Evolutionary conservation across 352 stramenopile species (phyloP).

Genomic region (Pythium sp.): DNA sequence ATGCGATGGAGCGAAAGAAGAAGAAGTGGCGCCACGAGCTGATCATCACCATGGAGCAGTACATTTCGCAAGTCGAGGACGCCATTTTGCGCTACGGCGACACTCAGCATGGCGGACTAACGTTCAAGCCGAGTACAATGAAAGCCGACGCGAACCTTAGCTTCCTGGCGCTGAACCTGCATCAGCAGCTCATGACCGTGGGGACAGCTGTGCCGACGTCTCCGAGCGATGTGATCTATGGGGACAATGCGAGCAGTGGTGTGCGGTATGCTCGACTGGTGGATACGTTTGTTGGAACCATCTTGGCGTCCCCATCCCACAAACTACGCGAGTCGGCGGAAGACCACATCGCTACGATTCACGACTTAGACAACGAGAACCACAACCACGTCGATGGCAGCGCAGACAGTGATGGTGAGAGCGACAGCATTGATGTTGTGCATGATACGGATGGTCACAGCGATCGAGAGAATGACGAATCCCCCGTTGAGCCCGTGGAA

Average conservation of each 20-base stretch:
- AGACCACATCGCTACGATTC: slow-evolving; percentile 15
- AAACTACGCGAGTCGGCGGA: slow-evolving; percentile 2
- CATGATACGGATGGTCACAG: slow-evolving; percentile 18
- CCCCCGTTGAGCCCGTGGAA: slow-evolving; percentile 51
- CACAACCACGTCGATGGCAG: slow-evolving; percentile 19
- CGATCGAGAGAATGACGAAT: slow-evolving; percentile 18
- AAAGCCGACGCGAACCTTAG: slow-evolving; percentile 76
- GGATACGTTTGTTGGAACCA: slow-evolving; percentile 52
- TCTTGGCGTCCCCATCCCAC: slow-evolving; percentile 35
- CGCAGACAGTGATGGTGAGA: slow-evolving; percentile 20
- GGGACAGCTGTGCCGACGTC: slow-evolving; percentile 67
- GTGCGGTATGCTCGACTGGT: slow-evolving; percentile 49
- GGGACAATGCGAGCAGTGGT: slow-evolving; percentile 30
- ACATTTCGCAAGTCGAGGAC: slow-evolving; percentile 78
- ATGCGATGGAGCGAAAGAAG: slow-evolving; percentile 75
- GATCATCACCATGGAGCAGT: slow-evolving; percentile 73
- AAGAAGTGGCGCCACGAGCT: slow-evolving; percentile 77
- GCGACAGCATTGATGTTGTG: slow-evolving; percentile 25
- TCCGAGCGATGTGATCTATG: slow-evolving; percentile 44
- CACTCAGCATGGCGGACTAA: slow-evolving; percentile 61
- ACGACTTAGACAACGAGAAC: slow-evolving; percentile 19
- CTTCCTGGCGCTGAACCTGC: slow-evolving; percentile 82
- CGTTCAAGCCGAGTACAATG: slow-evolving; percentile 87
- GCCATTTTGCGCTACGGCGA: slow-evolving; percentile 74
- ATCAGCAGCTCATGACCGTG: slow-evolving; percentile 82